Conservation (phyloP, 148 eudicot genomes). For the Camellia lanceoleosa region DNA sequence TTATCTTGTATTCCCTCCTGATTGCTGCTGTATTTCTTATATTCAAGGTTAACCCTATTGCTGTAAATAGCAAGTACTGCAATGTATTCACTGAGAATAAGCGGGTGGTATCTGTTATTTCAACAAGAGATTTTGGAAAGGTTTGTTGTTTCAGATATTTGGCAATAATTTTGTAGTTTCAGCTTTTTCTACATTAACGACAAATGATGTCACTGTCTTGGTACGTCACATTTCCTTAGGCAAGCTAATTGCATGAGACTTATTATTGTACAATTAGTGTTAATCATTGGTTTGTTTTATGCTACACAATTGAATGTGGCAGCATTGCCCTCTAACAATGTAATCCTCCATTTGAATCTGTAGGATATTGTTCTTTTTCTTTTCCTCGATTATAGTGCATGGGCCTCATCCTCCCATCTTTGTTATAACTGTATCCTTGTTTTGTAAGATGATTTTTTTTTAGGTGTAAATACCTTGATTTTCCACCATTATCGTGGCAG, state of each 20-base stretch:
- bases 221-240: background rate
- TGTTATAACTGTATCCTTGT: background rate
- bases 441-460: background rate
- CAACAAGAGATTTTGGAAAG: conserved; percentile 85
- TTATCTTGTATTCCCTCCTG: conserved; percentile 3
- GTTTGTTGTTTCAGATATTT: conserved; percentile 37
- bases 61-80: conserved; percentile 94
- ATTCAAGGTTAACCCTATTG: conserved; percentile 91
- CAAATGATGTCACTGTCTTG: background rate
- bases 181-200: background rate
- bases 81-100: conserved; percentile 92
- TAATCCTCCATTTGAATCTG: background rate
- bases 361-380: background rate
- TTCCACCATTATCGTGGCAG: background rate
- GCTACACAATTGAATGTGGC: background rate
- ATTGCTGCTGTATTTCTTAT: conserved; percentile 17
- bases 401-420: background rate
- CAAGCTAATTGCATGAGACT: background rate
- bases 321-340: background rate
- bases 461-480: background rate
- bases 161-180: background rate
- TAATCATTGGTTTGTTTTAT: background rate
- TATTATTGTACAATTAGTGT: background rate
- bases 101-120: conserved; percentile 74
- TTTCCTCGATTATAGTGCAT: background rate